Evolutionary conservation across 2,329 filamentous ascomycete genomes (phyloP).

Genomic region (Ilyonectria destructans): DNA sequence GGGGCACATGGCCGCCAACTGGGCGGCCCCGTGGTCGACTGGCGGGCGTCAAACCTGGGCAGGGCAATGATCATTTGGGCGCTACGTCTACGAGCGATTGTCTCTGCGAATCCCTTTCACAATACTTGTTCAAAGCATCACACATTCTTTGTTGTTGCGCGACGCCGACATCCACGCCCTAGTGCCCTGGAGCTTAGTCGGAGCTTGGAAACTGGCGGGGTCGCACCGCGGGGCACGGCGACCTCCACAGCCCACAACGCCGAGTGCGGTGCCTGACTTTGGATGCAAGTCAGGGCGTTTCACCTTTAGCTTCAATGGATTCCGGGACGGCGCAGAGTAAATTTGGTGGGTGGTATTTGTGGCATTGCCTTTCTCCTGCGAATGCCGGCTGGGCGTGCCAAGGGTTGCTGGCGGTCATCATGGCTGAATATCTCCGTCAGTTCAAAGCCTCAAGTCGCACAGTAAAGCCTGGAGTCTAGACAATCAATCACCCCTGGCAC

Average conservation of each 20-base stretch:
- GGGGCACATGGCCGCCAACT: constrained; percentile 24
- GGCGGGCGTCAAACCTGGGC: constrained; percentile 15
- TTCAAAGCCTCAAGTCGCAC: not conserved
- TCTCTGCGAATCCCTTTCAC: not conserved
- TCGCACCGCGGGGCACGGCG: constrained; percentile 27
- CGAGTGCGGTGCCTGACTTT: not conserved
- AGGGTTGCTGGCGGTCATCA: not conserved
- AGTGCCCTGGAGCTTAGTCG: constrained; percentile 6
- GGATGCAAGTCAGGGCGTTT: constrained; percentile 23
- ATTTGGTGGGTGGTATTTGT: not conserved
- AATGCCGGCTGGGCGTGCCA: not conserved
- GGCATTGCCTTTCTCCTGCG: not conserved
- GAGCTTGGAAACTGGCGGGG: constrained; percentile 33
- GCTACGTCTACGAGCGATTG: constrained; percentile 6
- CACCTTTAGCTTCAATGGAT: constrained; percentile 6
- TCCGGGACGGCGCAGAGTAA: not conserved
- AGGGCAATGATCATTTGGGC: constrained; percentile 2
- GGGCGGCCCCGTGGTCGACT: constrained; percentile 13
- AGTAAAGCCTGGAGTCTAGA: not conserved
- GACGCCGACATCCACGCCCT: not conserved
- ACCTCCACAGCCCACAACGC: constrained; percentile 22
- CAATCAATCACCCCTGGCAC: not conserved
- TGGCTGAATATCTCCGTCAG: not conserved
- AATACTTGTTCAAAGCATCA: not conserved
- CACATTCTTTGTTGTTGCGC: not conserved